phyloP scores from a whole-genome alignment of 352 stramenopile genomes.

The Phytopythium litorale region DNA sequence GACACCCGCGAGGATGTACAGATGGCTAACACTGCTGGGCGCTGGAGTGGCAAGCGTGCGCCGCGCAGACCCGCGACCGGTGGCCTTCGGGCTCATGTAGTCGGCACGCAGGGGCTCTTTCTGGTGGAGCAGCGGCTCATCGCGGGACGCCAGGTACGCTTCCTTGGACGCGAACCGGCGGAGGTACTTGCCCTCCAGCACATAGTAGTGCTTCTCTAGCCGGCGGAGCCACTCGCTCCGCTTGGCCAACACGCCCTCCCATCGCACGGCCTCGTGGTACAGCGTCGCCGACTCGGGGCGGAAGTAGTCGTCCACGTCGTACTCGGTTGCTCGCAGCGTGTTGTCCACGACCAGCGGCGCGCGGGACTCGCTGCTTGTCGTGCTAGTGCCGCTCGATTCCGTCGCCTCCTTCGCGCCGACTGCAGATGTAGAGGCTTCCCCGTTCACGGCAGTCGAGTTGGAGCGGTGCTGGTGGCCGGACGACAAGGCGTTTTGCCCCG shows the following conservation, averaged over 20 bases:
- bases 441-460: background rate
- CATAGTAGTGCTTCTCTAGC: slow-evolving; percentile 84
- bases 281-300: slow-evolving; percentile 58
- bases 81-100: slow-evolving; percentile 27
- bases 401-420: background rate
- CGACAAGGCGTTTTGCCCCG: background rate
- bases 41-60: slow-evolving; percentile 41
- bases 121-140: slow-evolving; percentile 65
- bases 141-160: slow-evolving; percentile 70
- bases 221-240: slow-evolving; percentile 81
- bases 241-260: slow-evolving; percentile 77
- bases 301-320: slow-evolving; percentile 32
- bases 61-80: slow-evolving; percentile 19
- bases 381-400: slow-evolving; percentile 1
- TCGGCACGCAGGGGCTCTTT: slow-evolving; percentile 35
- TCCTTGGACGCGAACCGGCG: slow-evolving; percentile 82
- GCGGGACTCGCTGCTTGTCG: background rate
- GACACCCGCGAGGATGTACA: slow-evolving; percentile 78
- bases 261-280: slow-evolving; percentile 82
- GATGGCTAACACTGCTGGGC: slow-evolving; percentile 51
- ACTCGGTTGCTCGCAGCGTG: slow-evolving; percentile 14
- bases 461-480: background rate
- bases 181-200: slow-evolving; percentile 83
- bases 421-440: background rate
- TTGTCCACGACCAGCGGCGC: slow-evolving; percentile 8